Base-by-base conservation (phyloP, 306 rosid species). In the Cucurbita maxima region DNA sequence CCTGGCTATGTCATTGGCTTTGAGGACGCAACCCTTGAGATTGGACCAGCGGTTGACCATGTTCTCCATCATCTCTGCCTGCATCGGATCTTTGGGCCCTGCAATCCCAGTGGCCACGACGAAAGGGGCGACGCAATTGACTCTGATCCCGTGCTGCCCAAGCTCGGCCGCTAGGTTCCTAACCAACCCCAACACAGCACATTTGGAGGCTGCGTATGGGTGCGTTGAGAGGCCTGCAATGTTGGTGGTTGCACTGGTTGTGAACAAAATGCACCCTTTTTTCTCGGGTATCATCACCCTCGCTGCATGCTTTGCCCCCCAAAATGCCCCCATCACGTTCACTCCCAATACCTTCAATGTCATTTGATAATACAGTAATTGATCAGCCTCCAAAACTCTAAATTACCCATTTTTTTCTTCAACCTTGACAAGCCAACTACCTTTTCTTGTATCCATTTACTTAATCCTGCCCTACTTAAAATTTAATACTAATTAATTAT, bases 281-380 rank as follows among this genome's bases (percentile, higher is more conserved):
- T 72, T 25, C 10, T n/a, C 57, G 0, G 84, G 84, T 0, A 77
- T 47, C 84, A 81, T 81, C n/a, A 77, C 84, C 52, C 84, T 81
- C 4, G 79, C 74, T 4, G 77, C 81, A 10, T 81, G 84, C 57
- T 81, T 81, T 62, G 84, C 84, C 25, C 79, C 79, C 30, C 79
- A 64, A 44, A 81, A 77, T 12, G 76, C 68, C 0, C 84, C 84
- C 11, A 74, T 73, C 76, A 77, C n/a, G 70, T 81, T 81, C 45
- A 81, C 75, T 1, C 71, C 50, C 15, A 81, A 14, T 15, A 61
- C 76, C 44, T 34, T 58, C 56, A 5, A 50, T 50, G 5, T 50
- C 52, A 48, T 48, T 48, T 30, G 2, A 30, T 30, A 30, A 30
- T 30, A 30, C 34, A 30, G 3, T 30, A 30, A 30, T 30, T 30